phyloP scores from a whole-genome alignment of 2,329 filamentous ascomycete genomes.

The Huntiella bhutanensis region DNA sequence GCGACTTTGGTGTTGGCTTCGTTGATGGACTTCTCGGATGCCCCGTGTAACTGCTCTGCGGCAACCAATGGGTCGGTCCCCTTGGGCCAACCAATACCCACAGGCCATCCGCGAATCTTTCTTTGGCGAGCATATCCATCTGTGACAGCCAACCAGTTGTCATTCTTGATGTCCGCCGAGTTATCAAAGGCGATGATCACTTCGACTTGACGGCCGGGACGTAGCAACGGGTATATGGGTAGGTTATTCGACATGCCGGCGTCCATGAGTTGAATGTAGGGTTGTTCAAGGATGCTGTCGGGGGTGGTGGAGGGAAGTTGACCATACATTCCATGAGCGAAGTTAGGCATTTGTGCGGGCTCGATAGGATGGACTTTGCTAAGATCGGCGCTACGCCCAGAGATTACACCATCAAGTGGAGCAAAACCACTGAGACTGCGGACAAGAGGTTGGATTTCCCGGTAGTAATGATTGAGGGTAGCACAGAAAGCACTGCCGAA shows the following conservation, averaged over 20 bases:
- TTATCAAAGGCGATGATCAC: constrained; percentile 86
- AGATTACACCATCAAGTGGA: constrained; percentile 63
- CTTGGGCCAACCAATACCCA: constrained; percentile 86
- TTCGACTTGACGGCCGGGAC: constrained; percentile 75
- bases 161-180: constrained; percentile 76
- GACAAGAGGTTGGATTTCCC: constrained; percentile 71
- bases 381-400: constrained; percentile 64
- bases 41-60: constrained; percentile 32
- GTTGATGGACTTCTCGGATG: constrained; percentile 46
- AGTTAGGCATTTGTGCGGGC: constrained; percentile 81
- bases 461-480: constrained; percentile 88
- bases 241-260: constrained; percentile 98
- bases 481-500: constrained; percentile 95
- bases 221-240: constrained; percentile 81
- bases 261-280: constrained; percentile 77
- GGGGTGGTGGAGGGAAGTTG: constrained; percentile 61
- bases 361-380: constrained; percentile 90
- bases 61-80: constrained; percentile 12
- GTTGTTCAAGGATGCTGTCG: constrained; percentile 48
- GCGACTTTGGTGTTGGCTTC: constrained; percentile 43
- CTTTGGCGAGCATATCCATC: constrained; percentile 86
- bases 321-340: constrained; percentile 60
- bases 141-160: constrained; percentile 89
- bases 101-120: constrained; percentile 81
- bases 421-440: constrained; percentile 55